phyloP scores from a whole-genome alignment of 306 rosid species.

The Rosa rugosa region DNA sequence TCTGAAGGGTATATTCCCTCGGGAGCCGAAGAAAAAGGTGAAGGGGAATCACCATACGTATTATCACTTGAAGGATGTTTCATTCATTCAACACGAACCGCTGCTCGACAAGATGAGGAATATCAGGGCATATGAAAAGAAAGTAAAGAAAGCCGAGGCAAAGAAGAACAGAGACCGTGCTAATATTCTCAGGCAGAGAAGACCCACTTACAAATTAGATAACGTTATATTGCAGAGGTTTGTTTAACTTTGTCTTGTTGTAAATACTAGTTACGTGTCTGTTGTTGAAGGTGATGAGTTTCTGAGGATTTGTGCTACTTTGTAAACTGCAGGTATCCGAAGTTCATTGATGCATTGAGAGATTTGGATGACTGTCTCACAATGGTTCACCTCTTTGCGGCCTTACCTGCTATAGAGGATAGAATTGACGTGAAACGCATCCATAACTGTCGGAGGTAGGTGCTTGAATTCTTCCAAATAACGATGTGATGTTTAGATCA shows the following conservation, averaged over 20 bases:
- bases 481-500: not conserved
- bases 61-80: slow-evolving; percentile 85
- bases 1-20: slow-evolving; percentile 85
- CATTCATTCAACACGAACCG: slow-evolving; percentile 92
- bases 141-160: slow-evolving; percentile 80
- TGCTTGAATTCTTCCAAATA: not conserved
- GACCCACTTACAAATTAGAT: slow-evolving; percentile 63
- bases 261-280: not conserved
- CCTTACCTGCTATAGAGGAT: slow-evolving; percentile 72
- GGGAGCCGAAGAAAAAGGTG: slow-evolving; percentile 95
- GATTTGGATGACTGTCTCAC: slow-evolving; percentile 94
- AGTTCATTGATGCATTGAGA: slow-evolving; percentile 81
- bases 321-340: slow-evolving; percentile 63
- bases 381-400: slow-evolving; percentile 89
- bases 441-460: slow-evolving; percentile 76
- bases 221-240: slow-evolving; percentile 78
- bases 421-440: slow-evolving; percentile 68
- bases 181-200: slow-evolving; percentile 41
- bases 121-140: slow-evolving; percentile 63
- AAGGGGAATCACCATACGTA: slow-evolving; percentile 89
- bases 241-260: slow-evolving; percentile 1
- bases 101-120: slow-evolving; percentile 69
- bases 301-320: slow-evolving; percentile 12
- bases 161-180: slow-evolving; percentile 81
- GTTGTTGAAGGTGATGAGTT: not conserved